Conservation (phyloP, 2,329 filamentous ascomycete species). For the Claviceps arundinis region DNA sequence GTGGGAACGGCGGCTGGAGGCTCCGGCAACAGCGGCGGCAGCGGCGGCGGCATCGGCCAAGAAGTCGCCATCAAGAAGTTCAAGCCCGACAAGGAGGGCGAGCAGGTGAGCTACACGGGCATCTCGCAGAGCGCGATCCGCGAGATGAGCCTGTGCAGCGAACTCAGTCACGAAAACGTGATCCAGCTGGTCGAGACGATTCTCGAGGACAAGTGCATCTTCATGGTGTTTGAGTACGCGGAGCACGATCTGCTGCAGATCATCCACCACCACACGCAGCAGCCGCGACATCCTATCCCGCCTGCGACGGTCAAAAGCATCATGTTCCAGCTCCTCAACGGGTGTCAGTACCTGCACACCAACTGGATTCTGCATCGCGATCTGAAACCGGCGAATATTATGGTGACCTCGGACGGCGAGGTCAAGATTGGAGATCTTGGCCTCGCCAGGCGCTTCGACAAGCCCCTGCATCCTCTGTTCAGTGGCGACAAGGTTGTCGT, state of each 20-base stretch:
- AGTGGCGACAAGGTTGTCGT: slow-evolving; percentile 96
- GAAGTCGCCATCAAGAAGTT: slow-evolving; percentile 99
- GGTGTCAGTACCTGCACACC: slow-evolving; percentile 83
- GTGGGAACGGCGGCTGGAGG: neutral
- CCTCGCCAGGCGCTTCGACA: slow-evolving; percentile 83
- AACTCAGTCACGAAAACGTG: slow-evolving; percentile 78
- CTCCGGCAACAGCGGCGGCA: neutral
- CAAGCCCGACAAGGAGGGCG: slow-evolving; percentile 97
- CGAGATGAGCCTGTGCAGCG: slow-evolving; percentile 93
- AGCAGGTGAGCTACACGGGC: slow-evolving; percentile 86
- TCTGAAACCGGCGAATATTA: slow-evolving; percentile 95
- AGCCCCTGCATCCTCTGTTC: slow-evolving; percentile 83
- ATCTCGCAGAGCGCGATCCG: slow-evolving; percentile 95
- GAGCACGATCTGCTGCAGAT: slow-evolving; percentile 96
- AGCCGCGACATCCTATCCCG: slow-evolving; percentile 76
- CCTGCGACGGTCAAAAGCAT: slow-evolving; percentile 83
- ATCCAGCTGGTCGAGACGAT: slow-evolving; percentile 91
- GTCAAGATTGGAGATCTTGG: slow-evolving; percentile 94
- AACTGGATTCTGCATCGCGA: slow-evolving; percentile 98
- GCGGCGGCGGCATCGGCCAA: slow-evolving; percentile 40
- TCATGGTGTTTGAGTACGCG: slow-evolving; percentile 98
- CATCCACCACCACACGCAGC: slow-evolving; percentile 92
- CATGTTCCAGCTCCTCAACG: slow-evolving; percentile 90
- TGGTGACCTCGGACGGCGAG: slow-evolving; percentile 81
- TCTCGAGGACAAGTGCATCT: slow-evolving; percentile 96